A percentile compares a stretch with the other conserved stretches of the same genome.
Evolutionary conservation across 805 yeast species (phyloP).

Genomic region (Pachysolen tannophilus): DNA sequence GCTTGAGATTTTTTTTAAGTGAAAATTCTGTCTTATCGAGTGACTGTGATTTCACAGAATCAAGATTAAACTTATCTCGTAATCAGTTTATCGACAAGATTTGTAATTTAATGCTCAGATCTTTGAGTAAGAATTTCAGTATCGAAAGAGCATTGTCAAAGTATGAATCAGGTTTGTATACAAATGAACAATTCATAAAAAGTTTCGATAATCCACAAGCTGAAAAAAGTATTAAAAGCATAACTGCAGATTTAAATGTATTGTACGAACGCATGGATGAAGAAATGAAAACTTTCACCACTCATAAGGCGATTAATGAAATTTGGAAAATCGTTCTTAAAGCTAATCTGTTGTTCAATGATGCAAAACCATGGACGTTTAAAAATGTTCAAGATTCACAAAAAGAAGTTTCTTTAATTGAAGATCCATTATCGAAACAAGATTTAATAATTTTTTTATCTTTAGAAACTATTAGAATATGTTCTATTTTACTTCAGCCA

Average conservation of each 20-base stretch:
- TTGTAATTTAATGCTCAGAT: conserved; percentile 71
- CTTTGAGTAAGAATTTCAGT: conserved; percentile 63
- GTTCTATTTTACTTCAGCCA: conserved; percentile 61
- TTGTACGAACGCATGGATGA: conserved; percentile 32
- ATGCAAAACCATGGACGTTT: conserved; percentile 66
- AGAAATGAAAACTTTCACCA: conserved; percentile 39
- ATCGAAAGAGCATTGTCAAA: conserved; percentile 35
- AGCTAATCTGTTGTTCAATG: conserved; percentile 64
- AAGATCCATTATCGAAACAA: conserved; percentile 22
- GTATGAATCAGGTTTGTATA: conserved; percentile 8
- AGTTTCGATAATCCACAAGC: conserved; percentile 11
- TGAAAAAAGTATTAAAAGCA: conserved; percentile 12
- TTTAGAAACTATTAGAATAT: conserved; percentile 62
- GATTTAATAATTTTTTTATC: conserved; percentile 55
- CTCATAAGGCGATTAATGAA: conserved; percentile 44
- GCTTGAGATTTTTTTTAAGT: conserved; percentile 66
- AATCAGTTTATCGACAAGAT: conserved; percentile 71
- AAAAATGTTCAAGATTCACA: not conserved
- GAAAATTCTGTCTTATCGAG: conserved; percentile 66
- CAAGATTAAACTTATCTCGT: conserved; percentile 41
- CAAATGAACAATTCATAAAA: conserved; percentile 1
- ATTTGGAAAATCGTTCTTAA: conserved; percentile 53
- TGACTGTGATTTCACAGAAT: conserved; percentile 75
- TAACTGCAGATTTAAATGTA: conserved; percentile 25
- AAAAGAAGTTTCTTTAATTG: conserved; percentile 14